These are phyloP conservation scores for Metarhizium sp. DNA, from an alignment of 2,329 filamentous ascomycete genomes.

Conservation along the genomic window DNA sequence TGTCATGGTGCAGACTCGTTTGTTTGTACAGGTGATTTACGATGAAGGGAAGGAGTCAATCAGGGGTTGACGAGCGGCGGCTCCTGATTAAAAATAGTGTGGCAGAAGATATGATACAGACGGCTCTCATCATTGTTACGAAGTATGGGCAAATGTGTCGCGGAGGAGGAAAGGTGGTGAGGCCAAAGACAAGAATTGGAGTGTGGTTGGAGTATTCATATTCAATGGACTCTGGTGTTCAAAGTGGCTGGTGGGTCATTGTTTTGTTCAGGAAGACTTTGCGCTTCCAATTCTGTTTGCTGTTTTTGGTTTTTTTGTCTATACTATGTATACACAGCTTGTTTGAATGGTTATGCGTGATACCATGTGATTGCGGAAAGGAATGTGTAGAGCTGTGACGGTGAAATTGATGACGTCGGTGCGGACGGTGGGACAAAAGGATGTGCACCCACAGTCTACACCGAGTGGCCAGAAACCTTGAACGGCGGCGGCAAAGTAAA, in stretches of 20 bases:
- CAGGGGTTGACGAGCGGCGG: neutral
- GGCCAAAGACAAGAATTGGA: slow-evolving; percentile 4
- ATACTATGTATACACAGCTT: neutral
- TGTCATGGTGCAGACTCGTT: neutral
- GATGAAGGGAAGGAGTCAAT: neutral
- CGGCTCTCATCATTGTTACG: slow-evolving; percentile 1
- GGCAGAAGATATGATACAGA: neutral
- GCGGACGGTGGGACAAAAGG: neutral
- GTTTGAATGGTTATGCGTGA: neutral
- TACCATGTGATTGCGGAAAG: neutral
- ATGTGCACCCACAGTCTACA: too few species aligned
- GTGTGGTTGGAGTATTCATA: slow-evolving; percentile 3
- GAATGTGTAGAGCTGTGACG: neutral
- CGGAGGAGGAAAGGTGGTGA: neutral
- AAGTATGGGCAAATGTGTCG: slow-evolving; percentile 2
- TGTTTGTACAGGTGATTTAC: neutral
- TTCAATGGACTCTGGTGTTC: slow-evolving; percentile 2
- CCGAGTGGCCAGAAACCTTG: too few species aligned
- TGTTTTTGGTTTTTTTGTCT: neutral
- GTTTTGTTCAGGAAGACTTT: neutral
- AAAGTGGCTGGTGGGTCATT: neutral
- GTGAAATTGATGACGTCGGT: neutral
- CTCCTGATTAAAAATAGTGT: neutral
- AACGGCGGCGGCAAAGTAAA: too few species aligned
- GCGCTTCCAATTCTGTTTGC: neutral